These are phyloP conservation scores for Dendrobium catenatum DNA, from an alignment of 106 monocot species.

Conservation along the genomic window DNA sequence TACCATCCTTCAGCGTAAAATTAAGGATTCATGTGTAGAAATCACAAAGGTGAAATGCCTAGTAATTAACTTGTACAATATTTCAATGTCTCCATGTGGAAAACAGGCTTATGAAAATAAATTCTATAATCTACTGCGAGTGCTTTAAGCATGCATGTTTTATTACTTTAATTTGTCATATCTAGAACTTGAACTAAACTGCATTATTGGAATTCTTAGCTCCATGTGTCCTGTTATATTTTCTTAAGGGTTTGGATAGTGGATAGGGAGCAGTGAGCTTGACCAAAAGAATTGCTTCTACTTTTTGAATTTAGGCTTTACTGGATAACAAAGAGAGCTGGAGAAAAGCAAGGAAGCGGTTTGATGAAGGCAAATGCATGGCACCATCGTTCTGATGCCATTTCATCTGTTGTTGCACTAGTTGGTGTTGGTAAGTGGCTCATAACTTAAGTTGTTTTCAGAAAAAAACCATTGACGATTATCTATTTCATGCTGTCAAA, in stretches of 20 bases:
- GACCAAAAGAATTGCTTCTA: conserved; percentile 5
- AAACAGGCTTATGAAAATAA: not conserved
- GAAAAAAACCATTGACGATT: not conserved
- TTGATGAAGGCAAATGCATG: conserved; percentile 99
- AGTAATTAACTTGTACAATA: not conserved
- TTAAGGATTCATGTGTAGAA: not conserved
- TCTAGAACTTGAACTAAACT: not conserved
- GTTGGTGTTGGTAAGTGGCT: conserved; percentile 83
- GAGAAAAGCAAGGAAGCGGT: conserved; percentile 85
- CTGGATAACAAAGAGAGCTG: conserved; percentile 90
- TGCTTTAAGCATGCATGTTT: not conserved
- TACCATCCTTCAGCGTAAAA: not conserved
- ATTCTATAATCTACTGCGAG: not conserved
- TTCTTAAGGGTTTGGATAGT: not conserved
- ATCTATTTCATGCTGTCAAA: not conserved
- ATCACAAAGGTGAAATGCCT: not conserved
- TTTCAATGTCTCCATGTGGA: not conserved
- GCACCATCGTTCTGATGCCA: conserved; percentile 94
- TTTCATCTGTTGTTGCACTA: conserved; percentile 91
- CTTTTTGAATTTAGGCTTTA: conserved; percentile 48
- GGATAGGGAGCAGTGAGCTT: not conserved
- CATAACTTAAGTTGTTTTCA: not conserved
- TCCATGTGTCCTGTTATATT: not conserved
- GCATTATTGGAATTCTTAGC: not conserved
- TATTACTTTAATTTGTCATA: conserved; percentile 4